Conservation (phyloP, 2,329 filamentous ascomycete species). For the Lojkania enalia region DNA sequence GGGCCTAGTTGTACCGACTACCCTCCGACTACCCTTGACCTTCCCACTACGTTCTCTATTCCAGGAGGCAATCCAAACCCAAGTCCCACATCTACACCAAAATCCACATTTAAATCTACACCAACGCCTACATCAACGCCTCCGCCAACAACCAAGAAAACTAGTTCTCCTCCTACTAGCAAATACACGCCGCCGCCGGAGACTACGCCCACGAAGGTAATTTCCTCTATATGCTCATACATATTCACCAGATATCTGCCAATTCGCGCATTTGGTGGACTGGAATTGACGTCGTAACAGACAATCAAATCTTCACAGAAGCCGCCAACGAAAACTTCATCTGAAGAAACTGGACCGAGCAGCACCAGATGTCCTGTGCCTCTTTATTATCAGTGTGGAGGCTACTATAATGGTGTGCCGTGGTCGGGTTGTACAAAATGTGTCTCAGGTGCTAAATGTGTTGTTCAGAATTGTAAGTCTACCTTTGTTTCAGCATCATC, state of each 20-base stretch:
- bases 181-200: conserved; percentile 15
- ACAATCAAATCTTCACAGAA: conserved; percentile 14
- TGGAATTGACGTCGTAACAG: conserved; percentile 6
- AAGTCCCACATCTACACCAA: conserved; percentile 10
- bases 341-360: conserved; percentile 28
- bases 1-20: conserved; percentile 20
- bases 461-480: conserved; percentile 33
- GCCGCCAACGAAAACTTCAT: conserved; percentile 15
- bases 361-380: conserved; percentile 37
- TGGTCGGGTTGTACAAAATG: conserved; percentile 36
- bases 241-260: neutral
- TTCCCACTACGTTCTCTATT: conserved; percentile 12
- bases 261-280: neutral
- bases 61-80: conserved; percentile 5
- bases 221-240: neutral
- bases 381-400: conserved; percentile 36
- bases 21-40: conserved; percentile 15
- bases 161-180: neutral
- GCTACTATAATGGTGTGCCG: conserved; percentile 26
- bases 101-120: conserved; percentile 2
- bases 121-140: conserved; percentile 7
- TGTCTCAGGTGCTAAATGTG: conserved; percentile 28
- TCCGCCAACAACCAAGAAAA: conserved; percentile 5
- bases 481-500: too few relatives aligned
- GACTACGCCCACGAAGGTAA: conserved; percentile 14